Evolutionary conservation across 805 yeast species (phyloP).

Genomic region (Kazachstania bromeliacearum): DNA sequence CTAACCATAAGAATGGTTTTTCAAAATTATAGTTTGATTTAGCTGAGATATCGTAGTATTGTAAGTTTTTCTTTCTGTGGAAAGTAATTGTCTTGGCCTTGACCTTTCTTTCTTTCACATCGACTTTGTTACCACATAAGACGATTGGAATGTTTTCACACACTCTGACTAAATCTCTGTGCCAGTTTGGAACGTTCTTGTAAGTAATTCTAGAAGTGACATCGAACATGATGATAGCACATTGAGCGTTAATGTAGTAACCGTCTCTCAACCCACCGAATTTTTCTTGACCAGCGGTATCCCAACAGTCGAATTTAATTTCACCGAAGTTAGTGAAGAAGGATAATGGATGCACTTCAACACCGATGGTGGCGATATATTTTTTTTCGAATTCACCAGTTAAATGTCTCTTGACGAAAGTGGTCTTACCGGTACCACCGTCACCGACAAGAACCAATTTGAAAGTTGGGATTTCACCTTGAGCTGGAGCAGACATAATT

Average conservation of each 20-base stretch:
- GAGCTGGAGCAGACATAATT: slow-evolving; percentile 10
- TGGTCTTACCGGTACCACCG: slow-evolving; percentile 99
- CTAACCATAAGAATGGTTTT: slow-evolving; percentile 99
- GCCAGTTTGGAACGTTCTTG: slow-evolving; percentile 99
- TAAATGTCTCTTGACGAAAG: slow-evolving; percentile 98
- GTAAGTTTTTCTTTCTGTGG: slow-evolving; percentile 99
- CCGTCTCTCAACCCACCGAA: slow-evolving; percentile 99
- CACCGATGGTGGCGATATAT: slow-evolving; percentile 98
- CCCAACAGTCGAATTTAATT: slow-evolving; percentile 99
- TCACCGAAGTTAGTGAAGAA: slow-evolving; percentile 98
- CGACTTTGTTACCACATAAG: slow-evolving; percentile 98
- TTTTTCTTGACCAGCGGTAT: slow-evolving; percentile 99
- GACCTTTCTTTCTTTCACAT: slow-evolving; percentile 98
- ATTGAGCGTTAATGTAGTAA: slow-evolving; percentile 98
- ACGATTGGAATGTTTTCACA: slow-evolving; percentile 99
- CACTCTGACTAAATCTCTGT: slow-evolving; percentile 98
- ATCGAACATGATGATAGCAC: slow-evolving; percentile 99
- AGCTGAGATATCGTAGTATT: slow-evolving; percentile 98
- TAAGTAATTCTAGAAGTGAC: slow-evolving; percentile 98
- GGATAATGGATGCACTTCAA: slow-evolving; percentile 96
- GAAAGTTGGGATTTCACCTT: slow-evolving; percentile 79
- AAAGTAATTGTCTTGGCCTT: slow-evolving; percentile 99
- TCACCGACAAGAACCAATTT: slow-evolving; percentile 99
- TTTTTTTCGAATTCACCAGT: slow-evolving; percentile 99
- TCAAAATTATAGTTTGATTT: slow-evolving; percentile 99